Conservation (phyloP, 1,284 basidiomycete genomes). For the Trichosporon sp. region DNA sequence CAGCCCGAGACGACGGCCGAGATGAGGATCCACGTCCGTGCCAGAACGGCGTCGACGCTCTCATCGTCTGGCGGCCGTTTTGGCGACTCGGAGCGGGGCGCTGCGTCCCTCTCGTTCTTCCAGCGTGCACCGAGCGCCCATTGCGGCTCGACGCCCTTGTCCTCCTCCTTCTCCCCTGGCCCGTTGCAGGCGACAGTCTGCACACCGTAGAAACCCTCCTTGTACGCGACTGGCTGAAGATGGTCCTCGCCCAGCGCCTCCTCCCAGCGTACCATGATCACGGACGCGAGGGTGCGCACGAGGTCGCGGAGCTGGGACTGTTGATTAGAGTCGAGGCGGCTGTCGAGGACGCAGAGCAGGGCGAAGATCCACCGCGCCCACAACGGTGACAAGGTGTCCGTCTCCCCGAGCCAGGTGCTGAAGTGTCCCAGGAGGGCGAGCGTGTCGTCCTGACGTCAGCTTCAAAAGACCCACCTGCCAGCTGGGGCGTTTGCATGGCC, state of each 20-base stretch:
- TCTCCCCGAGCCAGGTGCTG: neutral
- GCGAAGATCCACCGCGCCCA: constrained; percentile 84
- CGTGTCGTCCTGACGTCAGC: constrained; percentile 35
- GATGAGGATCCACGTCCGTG: constrained; percentile 78
- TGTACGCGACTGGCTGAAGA: constrained; percentile 20
- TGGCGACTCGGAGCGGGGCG: constrained; percentile 21
- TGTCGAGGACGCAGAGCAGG: constrained; percentile 72
- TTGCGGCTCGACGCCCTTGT: neutral
- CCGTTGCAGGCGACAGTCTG: constrained; percentile 27
- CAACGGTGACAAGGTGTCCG: constrained; percentile 61
- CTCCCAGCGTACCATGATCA: constrained; percentile 58
- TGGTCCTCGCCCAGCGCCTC: constrained; percentile 9
- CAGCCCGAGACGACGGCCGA: constrained; percentile 72
- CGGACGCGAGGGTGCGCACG: constrained; percentile 69
- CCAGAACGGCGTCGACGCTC: constrained; percentile 41
- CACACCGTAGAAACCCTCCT: constrained; percentile 27
- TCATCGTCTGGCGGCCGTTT: constrained; percentile 24
- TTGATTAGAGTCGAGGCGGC: constrained; percentile 73
- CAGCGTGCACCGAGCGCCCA: constrained; percentile 30
- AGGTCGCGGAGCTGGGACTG: constrained; percentile 75
- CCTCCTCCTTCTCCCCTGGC: constrained; percentile 14
- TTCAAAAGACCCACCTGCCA: neutral
- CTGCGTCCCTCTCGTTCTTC: constrained; percentile 26
- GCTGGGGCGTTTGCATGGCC: no score
- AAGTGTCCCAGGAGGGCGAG: constrained; percentile 39